phyloP scores from a whole-genome alignment of 1,284 basidiomycete genomes.

The Ganoderma multipileum region DNA sequence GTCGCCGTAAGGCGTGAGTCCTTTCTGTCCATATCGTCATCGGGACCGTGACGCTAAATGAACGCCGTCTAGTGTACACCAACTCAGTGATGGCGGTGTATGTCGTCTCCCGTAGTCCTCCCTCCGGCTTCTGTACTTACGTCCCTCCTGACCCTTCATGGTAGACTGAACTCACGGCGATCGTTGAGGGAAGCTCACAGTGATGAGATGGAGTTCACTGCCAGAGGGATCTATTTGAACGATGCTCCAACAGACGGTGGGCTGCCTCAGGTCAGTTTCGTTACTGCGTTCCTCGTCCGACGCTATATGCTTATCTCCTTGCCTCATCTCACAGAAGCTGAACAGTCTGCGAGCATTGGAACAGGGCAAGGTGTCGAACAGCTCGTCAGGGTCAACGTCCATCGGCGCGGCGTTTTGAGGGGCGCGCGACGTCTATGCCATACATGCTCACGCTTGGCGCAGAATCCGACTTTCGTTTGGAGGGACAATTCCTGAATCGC shows the following conservation, averaged over 20 bases:
- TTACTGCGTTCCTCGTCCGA: not conserved
- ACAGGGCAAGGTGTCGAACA: not conserved
- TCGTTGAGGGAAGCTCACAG: not conserved
- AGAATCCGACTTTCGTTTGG: not conserved
- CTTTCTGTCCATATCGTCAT: too few species aligned
- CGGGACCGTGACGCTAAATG: not conserved
- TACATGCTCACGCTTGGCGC: not conserved
- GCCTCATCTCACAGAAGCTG: not conserved
- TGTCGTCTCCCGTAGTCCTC: not conserved
- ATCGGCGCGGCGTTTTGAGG: not conserved
- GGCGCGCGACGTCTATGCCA: not conserved
- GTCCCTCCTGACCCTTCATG: not conserved
- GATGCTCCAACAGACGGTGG: not conserved
- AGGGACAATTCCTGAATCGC: not conserved
- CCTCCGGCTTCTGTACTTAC: not conserved
- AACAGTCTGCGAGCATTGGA: not conserved
- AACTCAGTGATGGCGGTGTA: slow-evolving; percentile 12
- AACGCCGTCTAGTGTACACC: not conserved
- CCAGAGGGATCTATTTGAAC: not conserved
- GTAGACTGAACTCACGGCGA: slow-evolving; percentile 8
- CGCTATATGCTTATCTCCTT: not conserved
- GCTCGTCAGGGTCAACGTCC: not conserved
- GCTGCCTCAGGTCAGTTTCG: not conserved
- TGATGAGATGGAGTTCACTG: not conserved
- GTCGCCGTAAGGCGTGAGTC: slow-evolving; percentile 1